Evolutionary conservation across 208 protist genomes (phyloP), one percentile per base, ranked within the genome.

Genomic region (Entamoeba moshkovskii): DNA sequence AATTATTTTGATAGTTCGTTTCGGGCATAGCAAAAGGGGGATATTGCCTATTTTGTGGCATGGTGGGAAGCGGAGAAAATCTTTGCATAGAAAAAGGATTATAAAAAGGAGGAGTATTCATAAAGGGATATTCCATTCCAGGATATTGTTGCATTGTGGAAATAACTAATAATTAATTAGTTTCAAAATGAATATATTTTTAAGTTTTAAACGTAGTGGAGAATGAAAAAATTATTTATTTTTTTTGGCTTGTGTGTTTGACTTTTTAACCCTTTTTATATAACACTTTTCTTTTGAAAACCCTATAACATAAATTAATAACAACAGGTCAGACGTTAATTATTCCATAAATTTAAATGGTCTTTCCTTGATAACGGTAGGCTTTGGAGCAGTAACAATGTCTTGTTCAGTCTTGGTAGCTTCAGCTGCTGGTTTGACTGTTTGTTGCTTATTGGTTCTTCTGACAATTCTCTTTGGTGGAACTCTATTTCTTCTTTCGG

Each of bases 401-500:
- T 42, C 59, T 33, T 11, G 18, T 42, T 11, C 18, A 38, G 25
- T 22, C n/a, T 85, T 29, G n/a, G 25, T 22, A 42, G 59, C 29
- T 85, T 29, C 59, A 42, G 18, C 25, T 33, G 59, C 11, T 85
- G 59, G 59, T 85, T 85, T 85, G 13, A 38, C 59, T 8, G 59
- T 29, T 85, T 29, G 18, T 42, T 29, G 18, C 25, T 85, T 85
- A 38, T 29, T 85, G 13, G 59, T 42, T 85, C 25, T 85, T 22
- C n/a, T 85, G 25, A 85, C 33, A 4, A 85, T 29, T 85, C 59
- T 85, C 59, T 85, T 85, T 46, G 97, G 97, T 38, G 96, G 96
- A 29, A 94, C 92, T 91, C 97, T 93, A 96, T 96, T 96, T 73
- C 95, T 95, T 94, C 97, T 95, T 38, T 95, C 96, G 44, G 95